A percentile compares a stretch with the other conserved stretches of the same genome.
These are phyloP conservation scores for Lophium mytilinum DNA, from an alignment of 495 filamentous ascomycete species.

Conservation along the genomic window DNA sequence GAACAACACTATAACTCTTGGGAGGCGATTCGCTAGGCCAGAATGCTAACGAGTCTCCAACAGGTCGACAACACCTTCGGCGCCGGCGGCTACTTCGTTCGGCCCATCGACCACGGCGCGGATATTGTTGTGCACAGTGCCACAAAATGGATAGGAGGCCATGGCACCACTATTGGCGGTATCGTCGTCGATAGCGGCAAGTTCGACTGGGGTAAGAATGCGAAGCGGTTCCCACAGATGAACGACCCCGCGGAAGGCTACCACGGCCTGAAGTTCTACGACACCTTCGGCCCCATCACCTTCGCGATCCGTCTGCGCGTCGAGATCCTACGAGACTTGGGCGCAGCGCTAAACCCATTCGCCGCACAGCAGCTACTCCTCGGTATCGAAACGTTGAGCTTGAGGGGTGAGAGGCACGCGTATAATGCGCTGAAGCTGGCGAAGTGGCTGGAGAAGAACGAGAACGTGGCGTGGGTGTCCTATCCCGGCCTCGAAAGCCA, in stretches of 20 bases:
- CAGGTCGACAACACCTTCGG: constrained; percentile 96
- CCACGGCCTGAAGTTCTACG: constrained; percentile 95
- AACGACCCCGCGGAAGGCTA: constrained; percentile 87
- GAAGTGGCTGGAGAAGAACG: constrained; percentile 73
- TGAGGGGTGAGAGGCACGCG: constrained; percentile 82
- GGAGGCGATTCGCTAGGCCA: neutral
- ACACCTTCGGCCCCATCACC: constrained; percentile 80
- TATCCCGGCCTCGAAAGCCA: constrained; percentile 87
- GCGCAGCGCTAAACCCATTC: constrained; percentile 80
- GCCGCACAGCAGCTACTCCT: constrained; percentile 89
- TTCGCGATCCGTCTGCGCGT: constrained; percentile 77
- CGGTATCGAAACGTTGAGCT: constrained; percentile 81
- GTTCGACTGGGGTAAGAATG: constrained; percentile 93
- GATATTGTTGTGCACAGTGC: constrained; percentile 95
- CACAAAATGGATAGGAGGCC: constrained; percentile 98
- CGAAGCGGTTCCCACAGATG: constrained; percentile 85
- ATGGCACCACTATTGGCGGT: constrained; percentile 91
- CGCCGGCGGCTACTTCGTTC: constrained; percentile 83
- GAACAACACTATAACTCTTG: no score
- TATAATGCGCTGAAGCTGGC: constrained; percentile 77
- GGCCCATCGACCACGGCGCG: constrained; percentile 80
- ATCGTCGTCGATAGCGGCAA: constrained; percentile 87
- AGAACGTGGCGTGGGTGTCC: constrained; percentile 85
- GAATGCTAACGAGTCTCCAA: neutral
- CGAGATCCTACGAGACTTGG: constrained; percentile 85